These are phyloP conservation scores for Physcia stellaris DNA, from an alignment of 495 filamentous ascomycete genomes.

Conservation along the genomic window DNA sequence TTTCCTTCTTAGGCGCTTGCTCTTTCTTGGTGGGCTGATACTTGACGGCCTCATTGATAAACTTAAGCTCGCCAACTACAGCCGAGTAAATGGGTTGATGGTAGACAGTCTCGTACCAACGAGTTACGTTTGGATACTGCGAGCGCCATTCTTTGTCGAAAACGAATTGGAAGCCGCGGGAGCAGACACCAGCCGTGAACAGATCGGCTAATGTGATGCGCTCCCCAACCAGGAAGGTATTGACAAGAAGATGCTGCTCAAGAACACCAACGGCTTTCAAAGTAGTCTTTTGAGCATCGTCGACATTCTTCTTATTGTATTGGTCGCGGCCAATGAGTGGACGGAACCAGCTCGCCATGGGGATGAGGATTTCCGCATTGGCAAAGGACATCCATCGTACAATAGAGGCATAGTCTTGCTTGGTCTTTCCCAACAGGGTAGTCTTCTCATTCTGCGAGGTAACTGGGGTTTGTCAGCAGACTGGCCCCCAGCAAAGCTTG, in stretches of 20 bases:
- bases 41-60: constrained; percentile 78
- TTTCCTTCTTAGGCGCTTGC: constrained; percentile 50
- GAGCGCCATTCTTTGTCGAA: constrained; percentile 79
- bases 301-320: constrained; percentile 97
- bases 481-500: neutral
- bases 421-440: constrained; percentile 95
- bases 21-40: constrained; percentile 85
- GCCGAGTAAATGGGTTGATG: constrained; percentile 82
- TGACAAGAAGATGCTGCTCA: constrained; percentile 75
- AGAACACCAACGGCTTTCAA: constrained; percentile 54
- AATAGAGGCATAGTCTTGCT: constrained; percentile 98
- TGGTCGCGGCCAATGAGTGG: constrained; percentile 67
- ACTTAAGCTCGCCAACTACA: constrained; percentile 54
- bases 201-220: constrained; percentile 92
- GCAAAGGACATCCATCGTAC: constrained; percentile 90
- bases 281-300: constrained; percentile 55
- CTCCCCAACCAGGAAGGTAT: constrained; percentile 97
- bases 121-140: constrained; percentile 67
- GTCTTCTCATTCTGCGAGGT: constrained; percentile 99
- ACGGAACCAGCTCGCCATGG: constrained; percentile 72
- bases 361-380: constrained; percentile 69
- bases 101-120: constrained; percentile 89
- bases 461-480: constrained; percentile 44
- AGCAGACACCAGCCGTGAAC: constrained; percentile 63
- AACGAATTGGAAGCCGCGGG: constrained; percentile 74